Evolutionary conservation across 2,329 filamentous ascomycete genomes (phyloP), one percentile per base, ranked within the genome.

Genomic region (Botryotinia globosa): DNA sequence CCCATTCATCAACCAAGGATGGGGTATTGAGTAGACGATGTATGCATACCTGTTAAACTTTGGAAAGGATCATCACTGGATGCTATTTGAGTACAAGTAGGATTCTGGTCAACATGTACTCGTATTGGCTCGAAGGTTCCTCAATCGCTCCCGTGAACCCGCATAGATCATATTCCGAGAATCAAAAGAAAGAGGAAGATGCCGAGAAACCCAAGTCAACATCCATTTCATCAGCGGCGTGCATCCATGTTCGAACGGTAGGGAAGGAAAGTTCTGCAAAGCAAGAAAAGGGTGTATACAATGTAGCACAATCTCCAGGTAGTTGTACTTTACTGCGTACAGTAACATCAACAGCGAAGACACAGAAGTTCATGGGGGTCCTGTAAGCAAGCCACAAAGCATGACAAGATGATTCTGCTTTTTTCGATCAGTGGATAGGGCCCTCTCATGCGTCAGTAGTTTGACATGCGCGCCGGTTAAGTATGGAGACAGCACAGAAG

Each of bases 381-480:
- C 48, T 16, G 25, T 56, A n/a, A 71, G 69, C 69, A 71, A 71
- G 69, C 69, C 59, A 66, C 69, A 56, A 66, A 63, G 51, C 45
- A 37, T 54, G 62, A 34, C 32, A 42, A 29, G 22, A 37, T 42
- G 65, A 39, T 63, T 63, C 25, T 63, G 37, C 25, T 44, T 63
- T 51, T 64, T 64, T 51, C 45, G 69, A 65, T 71, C 59, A 51
- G 34, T 71, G 59, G 59, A 71, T 66, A n/a, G n/a, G n/a, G n/a
- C 48, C 48, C 25, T n/a, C 56, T 34, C 65, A 56, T 71, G 69
- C 69, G 25, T 63, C 14, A 56, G 48, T 67, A 56, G 48, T 56
- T 29, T 44, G n/a, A 71, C 39, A 66, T 71, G 69, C 39, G 37
- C 39, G 45, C 69, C 59, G 59, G 59, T 22, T 54, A 66, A 66